These are phyloP conservation scores for Geotrichum fermentans DNA, from an alignment of 1,139 yeast genomes.

Conservation along the genomic window DNA sequence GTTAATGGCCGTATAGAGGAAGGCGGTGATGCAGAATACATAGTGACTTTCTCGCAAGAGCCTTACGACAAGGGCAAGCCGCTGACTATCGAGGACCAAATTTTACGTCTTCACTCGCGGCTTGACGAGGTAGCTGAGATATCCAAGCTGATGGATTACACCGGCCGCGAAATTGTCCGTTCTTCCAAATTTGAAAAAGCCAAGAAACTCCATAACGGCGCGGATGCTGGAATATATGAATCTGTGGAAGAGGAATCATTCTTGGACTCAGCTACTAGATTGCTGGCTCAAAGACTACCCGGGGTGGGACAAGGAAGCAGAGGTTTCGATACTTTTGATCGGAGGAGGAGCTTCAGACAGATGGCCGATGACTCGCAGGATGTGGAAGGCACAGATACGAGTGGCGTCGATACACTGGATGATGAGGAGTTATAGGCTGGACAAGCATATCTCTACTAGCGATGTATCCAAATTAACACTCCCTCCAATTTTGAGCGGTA, in stretches of 20 bases:
- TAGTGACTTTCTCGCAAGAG: constrained; percentile 8
- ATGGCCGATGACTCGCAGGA: constrained; percentile 12
- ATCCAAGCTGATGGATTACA: constrained; percentile 4
- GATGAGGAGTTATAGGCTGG: constrained; percentile 6
- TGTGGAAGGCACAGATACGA: constrained; percentile 12
- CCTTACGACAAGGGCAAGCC: background rate
- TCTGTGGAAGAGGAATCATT: background rate
- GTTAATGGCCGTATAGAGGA: constrained; percentile 14
- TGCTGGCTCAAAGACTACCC: background rate
- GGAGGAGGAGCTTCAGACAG: constrained; percentile 9
- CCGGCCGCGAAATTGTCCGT: constrained; percentile 7
- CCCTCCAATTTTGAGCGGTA: too few species aligned
- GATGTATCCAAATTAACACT: too few species aligned
- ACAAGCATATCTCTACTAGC: background rate
- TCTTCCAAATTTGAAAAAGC: background rate
- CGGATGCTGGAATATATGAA: background rate
- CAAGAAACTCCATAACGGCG: background rate
- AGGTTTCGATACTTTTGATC: background rate
- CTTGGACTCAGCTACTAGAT: too few species aligned
- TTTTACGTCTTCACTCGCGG: constrained; percentile 2
- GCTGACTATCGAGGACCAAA: constrained; percentile 11
- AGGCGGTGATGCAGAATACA: background rate
- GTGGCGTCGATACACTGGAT: constrained; percentile 9
- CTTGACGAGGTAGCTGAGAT: constrained; percentile 9
- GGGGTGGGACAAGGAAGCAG: background rate